These are phyloP conservation scores for Diplodia seriata DNA, from an alignment of 2,329 filamentous ascomycete genomes.

Conservation along the genomic window DNA sequence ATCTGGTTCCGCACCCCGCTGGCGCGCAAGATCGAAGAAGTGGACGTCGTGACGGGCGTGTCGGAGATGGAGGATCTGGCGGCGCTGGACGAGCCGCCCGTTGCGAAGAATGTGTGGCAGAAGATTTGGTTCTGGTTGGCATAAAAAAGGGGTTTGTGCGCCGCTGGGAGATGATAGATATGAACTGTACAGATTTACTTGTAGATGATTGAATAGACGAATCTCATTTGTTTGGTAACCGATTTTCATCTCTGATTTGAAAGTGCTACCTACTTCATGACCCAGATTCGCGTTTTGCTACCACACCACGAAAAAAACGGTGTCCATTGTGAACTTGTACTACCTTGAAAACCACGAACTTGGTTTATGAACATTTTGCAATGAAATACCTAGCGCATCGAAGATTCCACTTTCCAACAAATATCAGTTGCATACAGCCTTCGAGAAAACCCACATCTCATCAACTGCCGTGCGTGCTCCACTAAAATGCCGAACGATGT, in stretches of 20 bases:
- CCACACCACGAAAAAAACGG: not conserved
- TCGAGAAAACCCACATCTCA: too few species aligned
- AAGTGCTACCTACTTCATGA: not conserved
- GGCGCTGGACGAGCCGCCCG: constrained; percentile 43
- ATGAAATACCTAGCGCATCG: too few species aligned
- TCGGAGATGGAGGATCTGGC: constrained; percentile 48
- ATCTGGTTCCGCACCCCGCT: constrained; percentile 40
- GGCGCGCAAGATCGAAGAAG: constrained; percentile 40
- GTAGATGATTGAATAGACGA: not conserved
- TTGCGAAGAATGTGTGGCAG: constrained; percentile 45
- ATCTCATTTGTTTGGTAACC: not conserved
- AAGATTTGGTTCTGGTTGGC: constrained; percentile 49
- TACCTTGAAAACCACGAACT: too few species aligned
- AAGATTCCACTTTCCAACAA: too few species aligned
- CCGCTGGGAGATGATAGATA: not conserved
- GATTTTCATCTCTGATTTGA: not conserved
- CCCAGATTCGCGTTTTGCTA: not conserved
- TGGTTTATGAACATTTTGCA: too few species aligned
- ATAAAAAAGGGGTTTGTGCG: constrained; percentile 32
- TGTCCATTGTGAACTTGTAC: too few species aligned
- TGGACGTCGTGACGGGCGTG: constrained; percentile 46
- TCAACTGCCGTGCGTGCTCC: too few species aligned
- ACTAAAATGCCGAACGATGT: too few species aligned
- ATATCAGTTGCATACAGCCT: too few species aligned
- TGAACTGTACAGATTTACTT: not conserved